A percentile compares a stretch with the other conserved stretches of the same genome.
Conservation (phyloP, 2,329 filamentous ascomycete species). For the Phyllachora maydis region DNA sequence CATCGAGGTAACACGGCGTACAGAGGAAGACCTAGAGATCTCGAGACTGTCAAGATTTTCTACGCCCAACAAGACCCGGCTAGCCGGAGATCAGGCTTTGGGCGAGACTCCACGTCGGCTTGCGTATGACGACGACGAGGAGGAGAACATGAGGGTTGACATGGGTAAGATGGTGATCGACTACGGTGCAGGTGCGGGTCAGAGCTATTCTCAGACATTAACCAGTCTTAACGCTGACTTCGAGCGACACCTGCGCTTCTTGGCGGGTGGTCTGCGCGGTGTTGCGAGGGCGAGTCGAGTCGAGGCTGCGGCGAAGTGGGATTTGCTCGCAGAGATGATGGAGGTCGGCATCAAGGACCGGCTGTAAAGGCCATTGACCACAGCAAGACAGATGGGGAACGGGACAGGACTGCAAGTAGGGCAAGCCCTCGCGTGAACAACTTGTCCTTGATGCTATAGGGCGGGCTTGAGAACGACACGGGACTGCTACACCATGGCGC, state of each 20-base stretch:
- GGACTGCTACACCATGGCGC: no score
- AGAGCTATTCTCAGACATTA: conserved; percentile 30
- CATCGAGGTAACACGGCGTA: conserved; percentile 14
- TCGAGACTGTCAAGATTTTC: conserved; percentile 16
- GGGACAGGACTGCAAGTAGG: neutral
- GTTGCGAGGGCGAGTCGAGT: conserved; percentile 56
- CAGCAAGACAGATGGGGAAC: no score
- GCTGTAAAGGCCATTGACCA: neutral
- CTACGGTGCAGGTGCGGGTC: conserved; percentile 3
- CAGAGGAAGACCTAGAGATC: conserved; percentile 16
- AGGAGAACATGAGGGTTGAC: conserved; percentile 4
- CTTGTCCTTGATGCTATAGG: no score
- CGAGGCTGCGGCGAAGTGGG: conserved; percentile 41
- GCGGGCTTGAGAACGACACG: no score
- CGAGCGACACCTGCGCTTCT: conserved; percentile 44
- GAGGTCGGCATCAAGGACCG: conserved; percentile 24
- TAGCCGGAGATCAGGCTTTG: no score
- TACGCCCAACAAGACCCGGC: conserved; percentile 5
- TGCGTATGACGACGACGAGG: conserved; percentile 8
- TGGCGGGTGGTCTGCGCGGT: conserved; percentile 51
- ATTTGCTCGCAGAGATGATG: conserved; percentile 62
- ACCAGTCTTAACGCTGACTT: conserved; percentile 39
- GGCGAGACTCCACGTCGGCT: no score
- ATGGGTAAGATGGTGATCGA: conserved; percentile 8
- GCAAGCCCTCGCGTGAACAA: conserved; percentile 1